phyloP scores from a whole-genome alignment of 1,139 yeast species.

The Geotrichum klebahnii region DNA sequence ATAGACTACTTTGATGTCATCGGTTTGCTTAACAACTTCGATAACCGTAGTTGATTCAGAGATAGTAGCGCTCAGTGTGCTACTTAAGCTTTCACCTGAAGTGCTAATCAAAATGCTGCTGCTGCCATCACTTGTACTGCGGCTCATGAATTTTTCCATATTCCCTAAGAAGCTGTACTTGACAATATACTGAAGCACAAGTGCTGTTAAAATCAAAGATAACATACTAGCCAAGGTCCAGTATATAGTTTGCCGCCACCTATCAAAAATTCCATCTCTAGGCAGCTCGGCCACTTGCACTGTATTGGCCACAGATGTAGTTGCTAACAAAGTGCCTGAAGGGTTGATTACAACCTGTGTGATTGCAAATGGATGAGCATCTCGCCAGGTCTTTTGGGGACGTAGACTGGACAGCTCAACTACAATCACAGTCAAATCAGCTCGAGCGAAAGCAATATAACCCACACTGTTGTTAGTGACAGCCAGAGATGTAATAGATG shows the following conservation, averaged over 20 bases:
- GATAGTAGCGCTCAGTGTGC: neutral
- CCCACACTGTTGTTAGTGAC: slow-evolving; percentile 39
- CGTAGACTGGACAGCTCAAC: slow-evolving; percentile 52
- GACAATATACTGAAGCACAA: slow-evolving; percentile 41
- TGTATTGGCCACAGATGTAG: slow-evolving; percentile 78
- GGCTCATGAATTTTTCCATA: slow-evolving; percentile 6
- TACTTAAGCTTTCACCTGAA: neutral
- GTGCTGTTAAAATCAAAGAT: slow-evolving; percentile 43
- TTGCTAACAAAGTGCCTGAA: slow-evolving; percentile 63
- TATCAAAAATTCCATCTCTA: slow-evolving; percentile 43
- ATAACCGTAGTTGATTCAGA: neutral
- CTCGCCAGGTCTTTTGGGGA: slow-evolving; percentile 48
- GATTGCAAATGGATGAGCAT: slow-evolving; percentile 76
- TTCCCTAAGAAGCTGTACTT: slow-evolving; percentile 29
- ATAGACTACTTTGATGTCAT: neutral
- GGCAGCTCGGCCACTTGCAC: slow-evolving; percentile 63
- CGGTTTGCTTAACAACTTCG: slow-evolving; percentile 3
- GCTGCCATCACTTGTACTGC: neutral
- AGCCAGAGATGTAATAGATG: slow-evolving; percentile 67
- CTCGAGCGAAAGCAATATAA: slow-evolving; percentile 68
- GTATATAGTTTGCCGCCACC: slow-evolving; percentile 45
- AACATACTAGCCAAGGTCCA: slow-evolving; percentile 49
- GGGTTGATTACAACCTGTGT: slow-evolving; percentile 71
- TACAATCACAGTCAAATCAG: slow-evolving; percentile 63
- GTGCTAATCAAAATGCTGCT: neutral